Evolutionary conservation across 2,329 filamentous ascomycete species (phyloP).

Genomic region (Didymella lethalis): DNA sequence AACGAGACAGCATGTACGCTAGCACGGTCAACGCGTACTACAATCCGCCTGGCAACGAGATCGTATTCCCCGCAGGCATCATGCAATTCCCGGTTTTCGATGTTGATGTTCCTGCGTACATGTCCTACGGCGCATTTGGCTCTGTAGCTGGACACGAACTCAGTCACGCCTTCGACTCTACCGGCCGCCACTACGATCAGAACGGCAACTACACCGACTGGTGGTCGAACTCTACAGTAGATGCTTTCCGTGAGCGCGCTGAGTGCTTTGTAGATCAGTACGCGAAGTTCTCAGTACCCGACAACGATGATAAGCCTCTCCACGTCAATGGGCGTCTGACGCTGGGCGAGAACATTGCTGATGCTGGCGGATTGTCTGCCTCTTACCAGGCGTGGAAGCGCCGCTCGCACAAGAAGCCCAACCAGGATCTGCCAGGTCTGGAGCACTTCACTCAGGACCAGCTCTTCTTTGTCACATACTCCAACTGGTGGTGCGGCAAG

Average conservation of each 20-base stretch:
- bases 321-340: slow-evolving; percentile 71
- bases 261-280: slow-evolving; percentile 76
- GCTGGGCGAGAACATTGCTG: slow-evolving; percentile 74
- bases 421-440: slow-evolving; percentile 61
- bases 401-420: slow-evolving; percentile 60
- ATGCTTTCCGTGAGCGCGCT: slow-evolving; percentile 65
- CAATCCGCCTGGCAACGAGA: slow-evolving; percentile 70
- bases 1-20: background rate
- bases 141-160: slow-evolving; percentile 73
- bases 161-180: slow-evolving; percentile 74
- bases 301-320: slow-evolving; percentile 63
- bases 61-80: slow-evolving; percentile 73
- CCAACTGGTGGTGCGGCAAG: slow-evolving; percentile 73
- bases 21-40: slow-evolving; percentile 69
- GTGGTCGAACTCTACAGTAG: slow-evolving; percentile 69
- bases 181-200: slow-evolving; percentile 70
- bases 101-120: slow-evolving; percentile 67
- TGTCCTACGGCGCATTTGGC: slow-evolving; percentile 74
- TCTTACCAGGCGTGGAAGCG: slow-evolving; percentile 72
- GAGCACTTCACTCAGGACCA: slow-evolving; percentile 71
- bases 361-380: slow-evolving; percentile 71
- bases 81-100: slow-evolving; percentile 73
- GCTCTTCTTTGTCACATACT: slow-evolving; percentile 73
- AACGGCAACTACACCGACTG: slow-evolving; percentile 71
- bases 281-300: slow-evolving; percentile 65